Evolutionary conservation across 163 green algal genomes (phyloP), one percentile per base, ranked within the genome.

Genomic region (Coccomyxa subellipsoidea): DNA sequence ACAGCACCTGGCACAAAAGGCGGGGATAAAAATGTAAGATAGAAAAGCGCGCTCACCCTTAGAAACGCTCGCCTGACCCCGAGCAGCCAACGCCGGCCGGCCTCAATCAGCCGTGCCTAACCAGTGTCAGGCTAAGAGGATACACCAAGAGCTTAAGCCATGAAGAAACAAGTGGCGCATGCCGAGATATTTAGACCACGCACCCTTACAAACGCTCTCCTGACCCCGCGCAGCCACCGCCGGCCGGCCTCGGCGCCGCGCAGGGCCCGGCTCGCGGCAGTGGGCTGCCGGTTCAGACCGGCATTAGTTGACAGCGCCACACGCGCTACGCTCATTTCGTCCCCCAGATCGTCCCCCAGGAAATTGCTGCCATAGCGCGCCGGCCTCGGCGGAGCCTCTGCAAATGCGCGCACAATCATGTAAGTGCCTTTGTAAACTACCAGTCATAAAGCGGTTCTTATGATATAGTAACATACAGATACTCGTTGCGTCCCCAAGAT

Each of bases 271-370:
- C 25, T 18, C 6, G 18, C 21, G 18, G 29, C 37, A 27, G 4
- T 79, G 36, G 25, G 38, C 37, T 12, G 15, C 75, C 37, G 66
- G 37, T 34, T 36, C 37, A 79, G 75, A 9, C 38, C 75, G 25
- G 75, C 38, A 37, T 66, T 66, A 29, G 76, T 40, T 31, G 32
- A 27, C 39, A 81, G 76, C n/a, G 76, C 76, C 27, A 71, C 32
- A 29, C 36, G 40, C 29, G 76, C 76, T 12, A 29, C 34, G n/a
- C n/a, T 32, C 39, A 72, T 38, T 15, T 71, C 76, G 1, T 77
- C 70, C 27, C 32, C 34, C 32, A 38, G 27, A 23, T 40, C 70
- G 18, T 27, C 32, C 18, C 10, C 70, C 32, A 25, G 27, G 32
- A 77, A 77, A 23, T 77, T 77, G 70, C 10, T 31, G 70, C 70